These are phyloP conservation scores for Penicillium concentricum DNA, from an alignment of 2,329 filamentous ascomycete genomes.

Conservation along the genomic window DNA sequence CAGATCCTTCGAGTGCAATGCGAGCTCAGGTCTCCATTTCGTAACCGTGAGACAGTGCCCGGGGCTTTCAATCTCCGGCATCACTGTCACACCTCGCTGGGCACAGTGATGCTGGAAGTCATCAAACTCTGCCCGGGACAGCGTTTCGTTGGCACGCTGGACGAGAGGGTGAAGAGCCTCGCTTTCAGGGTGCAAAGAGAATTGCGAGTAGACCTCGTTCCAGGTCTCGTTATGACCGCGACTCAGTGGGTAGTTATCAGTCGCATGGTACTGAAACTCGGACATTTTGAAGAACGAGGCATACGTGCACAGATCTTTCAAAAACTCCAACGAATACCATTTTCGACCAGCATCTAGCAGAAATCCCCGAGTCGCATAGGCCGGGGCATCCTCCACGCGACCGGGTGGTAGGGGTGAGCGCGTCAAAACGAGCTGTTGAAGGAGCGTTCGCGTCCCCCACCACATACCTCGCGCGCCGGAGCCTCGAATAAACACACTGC, in stretches of 20 bases:
- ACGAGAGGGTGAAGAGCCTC: slow-evolving; percentile 51
- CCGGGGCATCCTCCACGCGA: slow-evolving; percentile 49
- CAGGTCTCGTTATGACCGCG: slow-evolving; percentile 51
- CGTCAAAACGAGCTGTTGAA: slow-evolving; percentile 51
- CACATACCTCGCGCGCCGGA: slow-evolving; percentile 57
- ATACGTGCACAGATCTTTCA: slow-evolving; percentile 59
- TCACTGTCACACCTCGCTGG: slow-evolving; percentile 55
- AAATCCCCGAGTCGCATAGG: slow-evolving; percentile 52
- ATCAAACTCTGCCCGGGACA: slow-evolving; percentile 53
- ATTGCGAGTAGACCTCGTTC: slow-evolving; percentile 55
- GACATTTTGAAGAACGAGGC: slow-evolving; percentile 63
- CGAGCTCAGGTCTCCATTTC: slow-evolving; percentile 60
- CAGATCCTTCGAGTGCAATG: slow-evolving; percentile 50
- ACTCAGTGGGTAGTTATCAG: slow-evolving; percentile 55
- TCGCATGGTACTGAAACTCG: slow-evolving; percentile 58
- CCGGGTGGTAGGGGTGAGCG: slow-evolving; percentile 44
- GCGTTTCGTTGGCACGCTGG: slow-evolving; percentile 55
- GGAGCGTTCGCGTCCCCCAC: slow-evolving; percentile 58
- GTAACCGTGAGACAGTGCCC: slow-evolving; percentile 58
- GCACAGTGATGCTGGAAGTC: slow-evolving; percentile 55
- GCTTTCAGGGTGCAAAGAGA: slow-evolving; percentile 54
- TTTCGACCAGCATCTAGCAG: slow-evolving; percentile 57
- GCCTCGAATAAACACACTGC: slow-evolving; percentile 48
- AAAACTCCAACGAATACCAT: slow-evolving; percentile 55
- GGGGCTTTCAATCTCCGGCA: slow-evolving; percentile 61